phyloP scores from a whole-genome alignment of 306 rosid species.

The Ziziphus jujuba region DNA sequence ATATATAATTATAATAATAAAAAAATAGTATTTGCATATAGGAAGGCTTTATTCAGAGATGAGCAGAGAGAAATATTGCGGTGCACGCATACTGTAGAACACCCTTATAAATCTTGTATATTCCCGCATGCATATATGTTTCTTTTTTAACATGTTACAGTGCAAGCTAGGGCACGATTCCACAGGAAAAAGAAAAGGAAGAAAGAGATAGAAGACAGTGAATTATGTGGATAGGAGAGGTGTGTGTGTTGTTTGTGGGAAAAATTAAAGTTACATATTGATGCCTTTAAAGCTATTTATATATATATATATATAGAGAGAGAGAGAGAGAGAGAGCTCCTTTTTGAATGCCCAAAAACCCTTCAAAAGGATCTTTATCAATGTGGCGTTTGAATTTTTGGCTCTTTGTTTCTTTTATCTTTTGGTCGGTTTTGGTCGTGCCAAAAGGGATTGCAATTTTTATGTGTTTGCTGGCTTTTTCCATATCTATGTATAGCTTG shows the following conservation, averaged over 20 bases:
- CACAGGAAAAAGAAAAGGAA: slow-evolving; percentile 37
- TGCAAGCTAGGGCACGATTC: slow-evolving; percentile 55
- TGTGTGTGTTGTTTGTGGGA: background rate
- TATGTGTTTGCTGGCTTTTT: slow-evolving; percentile 22
- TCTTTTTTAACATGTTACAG: slow-evolving; percentile 54
- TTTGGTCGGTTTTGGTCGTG: slow-evolving; percentile 46
- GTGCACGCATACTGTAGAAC: slow-evolving; percentile 53
- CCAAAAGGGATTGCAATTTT: slow-evolving; percentile 31
- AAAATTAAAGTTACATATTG: slow-evolving; percentile 5
- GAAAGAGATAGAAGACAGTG: slow-evolving; percentile 22
- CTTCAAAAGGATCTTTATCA: slow-evolving; percentile 34
- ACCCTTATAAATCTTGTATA: slow-evolving; percentile 38
- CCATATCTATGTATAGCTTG: slow-evolving; percentile 28
- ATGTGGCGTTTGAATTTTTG: slow-evolving; percentile 36
- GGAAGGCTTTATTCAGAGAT: slow-evolving; percentile 16
- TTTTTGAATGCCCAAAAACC: slow-evolving; percentile 3
- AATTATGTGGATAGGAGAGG: slow-evolving; percentile 1
- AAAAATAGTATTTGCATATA: background rate
- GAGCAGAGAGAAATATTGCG: slow-evolving; percentile 30
- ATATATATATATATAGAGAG: too few species aligned
- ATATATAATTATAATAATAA: background rate
- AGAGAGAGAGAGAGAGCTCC: slow-evolving; percentile 14
- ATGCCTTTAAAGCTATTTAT: slow-evolving; percentile 14
- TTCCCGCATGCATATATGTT: slow-evolving; percentile 81
- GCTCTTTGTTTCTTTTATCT: slow-evolving; percentile 39